Conservation (phyloP, 495 filamentous ascomycete genomes). For the Aspergillus mulundensis region DNA sequence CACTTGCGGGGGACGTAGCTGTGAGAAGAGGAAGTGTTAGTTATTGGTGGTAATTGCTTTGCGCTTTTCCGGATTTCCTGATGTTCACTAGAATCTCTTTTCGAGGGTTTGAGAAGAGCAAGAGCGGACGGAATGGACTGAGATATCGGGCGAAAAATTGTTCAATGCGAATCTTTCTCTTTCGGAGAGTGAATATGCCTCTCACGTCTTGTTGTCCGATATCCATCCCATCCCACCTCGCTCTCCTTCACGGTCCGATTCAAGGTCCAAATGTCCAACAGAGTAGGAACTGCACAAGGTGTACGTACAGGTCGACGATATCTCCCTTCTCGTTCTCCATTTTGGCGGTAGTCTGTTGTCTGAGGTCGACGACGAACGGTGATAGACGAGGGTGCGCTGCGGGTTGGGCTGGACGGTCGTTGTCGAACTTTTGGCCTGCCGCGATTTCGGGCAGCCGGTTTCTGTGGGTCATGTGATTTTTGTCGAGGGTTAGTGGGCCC, state of each 20-base stretch:
- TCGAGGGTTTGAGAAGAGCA: too few species aligned
- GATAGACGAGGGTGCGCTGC: slow-evolving; percentile 25
- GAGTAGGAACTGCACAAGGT: slow-evolving; percentile 8
- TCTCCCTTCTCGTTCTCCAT: slow-evolving; percentile 99
- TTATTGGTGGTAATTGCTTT: neutral
- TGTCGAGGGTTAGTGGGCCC: slow-evolving; percentile 5
- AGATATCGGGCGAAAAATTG: neutral
- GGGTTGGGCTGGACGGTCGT: slow-evolving; percentile 18
- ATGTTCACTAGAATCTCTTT: too few species aligned
- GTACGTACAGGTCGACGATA: slow-evolving; percentile 92
- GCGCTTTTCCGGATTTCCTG: neutral
- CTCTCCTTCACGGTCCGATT: neutral
- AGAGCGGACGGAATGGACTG: neutral
- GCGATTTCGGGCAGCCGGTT: slow-evolving; percentile 29
- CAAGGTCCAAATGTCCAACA: neutral
- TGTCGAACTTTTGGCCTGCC: slow-evolving; percentile 19
- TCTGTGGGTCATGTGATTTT: slow-evolving; percentile 53
- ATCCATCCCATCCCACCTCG: neutral
- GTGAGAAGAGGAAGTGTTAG: slow-evolving; percentile 23
- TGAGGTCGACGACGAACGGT: slow-evolving; percentile 42
- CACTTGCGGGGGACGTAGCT: slow-evolving; percentile 99
- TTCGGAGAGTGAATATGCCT: neutral
- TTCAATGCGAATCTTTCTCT: neutral
- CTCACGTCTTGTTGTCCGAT: neutral
- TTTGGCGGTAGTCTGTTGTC: slow-evolving; percentile 50